Conservation (phyloP, 495 filamentous ascomycete species). For the Saxophila tyrrhenica region DNA sequence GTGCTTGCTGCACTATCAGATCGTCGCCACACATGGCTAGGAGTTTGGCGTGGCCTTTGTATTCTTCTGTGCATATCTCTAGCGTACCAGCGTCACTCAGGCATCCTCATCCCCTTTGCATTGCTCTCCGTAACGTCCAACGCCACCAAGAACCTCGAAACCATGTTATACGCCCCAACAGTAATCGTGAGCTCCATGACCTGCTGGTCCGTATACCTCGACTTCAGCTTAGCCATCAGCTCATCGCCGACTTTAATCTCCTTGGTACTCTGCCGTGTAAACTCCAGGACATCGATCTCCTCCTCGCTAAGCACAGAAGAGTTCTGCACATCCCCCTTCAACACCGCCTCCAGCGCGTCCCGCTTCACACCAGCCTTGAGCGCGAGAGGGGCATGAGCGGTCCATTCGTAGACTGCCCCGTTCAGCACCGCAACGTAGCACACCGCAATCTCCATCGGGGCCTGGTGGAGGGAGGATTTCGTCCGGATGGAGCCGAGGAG, state of each 20-base stretch:
- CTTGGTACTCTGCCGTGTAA: slow-evolving; percentile 28
- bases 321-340: slow-evolving; percentile 14
- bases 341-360: slow-evolving; percentile 37
- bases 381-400: slow-evolving; percentile 23
- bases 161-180: slow-evolving; percentile 76
- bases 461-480: slow-evolving; percentile 20
- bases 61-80: too few species aligned
- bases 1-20: too few species aligned
- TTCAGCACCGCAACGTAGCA: slow-evolving; percentile 31
- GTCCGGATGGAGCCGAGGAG: slow-evolving; percentile 29
- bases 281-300: slow-evolving; percentile 24
- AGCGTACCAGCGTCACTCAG: slow-evolving; percentile 3
- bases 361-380: slow-evolving; percentile 36
- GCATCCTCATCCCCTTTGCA: slow-evolving; percentile 20
- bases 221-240: slow-evolving; percentile 36
- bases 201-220: slow-evolving; percentile 34
- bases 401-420: slow-evolving; percentile 29
- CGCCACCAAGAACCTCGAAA: slow-evolving; percentile 73
- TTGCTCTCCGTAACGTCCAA: slow-evolving; percentile 63
- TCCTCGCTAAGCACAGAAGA: slow-evolving; percentile 14
- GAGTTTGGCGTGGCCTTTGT: too few species aligned
- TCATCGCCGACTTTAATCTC: slow-evolving; percentile 23
- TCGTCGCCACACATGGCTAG: too few species aligned
- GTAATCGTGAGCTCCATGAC: slow-evolving; percentile 51
- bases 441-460: slow-evolving; percentile 26